Percentiles rank a stretch among this genome's conserved stretches.
These are phyloP conservation scores for Talaromyces sp. DNA, from an alignment of 2,329 filamentous ascomycete species.

Conservation along the genomic window DNA sequence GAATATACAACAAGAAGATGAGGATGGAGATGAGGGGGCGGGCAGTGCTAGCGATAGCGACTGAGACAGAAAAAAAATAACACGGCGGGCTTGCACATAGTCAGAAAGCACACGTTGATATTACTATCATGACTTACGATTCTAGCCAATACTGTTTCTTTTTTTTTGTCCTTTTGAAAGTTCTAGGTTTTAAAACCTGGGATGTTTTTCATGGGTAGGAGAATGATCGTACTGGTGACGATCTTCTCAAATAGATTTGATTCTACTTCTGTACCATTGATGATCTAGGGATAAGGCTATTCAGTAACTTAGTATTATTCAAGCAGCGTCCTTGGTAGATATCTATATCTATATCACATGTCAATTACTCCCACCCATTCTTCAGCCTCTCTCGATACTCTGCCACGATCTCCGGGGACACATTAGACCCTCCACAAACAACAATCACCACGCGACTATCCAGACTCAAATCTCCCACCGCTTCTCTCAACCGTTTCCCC, in stretches of 20 bases:
- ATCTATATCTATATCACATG: not conserved
- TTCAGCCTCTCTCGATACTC: slow-evolving; percentile 43
- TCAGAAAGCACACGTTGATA: not conserved
- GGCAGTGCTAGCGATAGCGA: slow-evolving; percentile 38
- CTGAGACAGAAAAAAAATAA: not conserved
- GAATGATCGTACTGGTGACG: not conserved
- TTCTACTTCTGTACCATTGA: not conserved
- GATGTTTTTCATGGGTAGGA: not conserved
- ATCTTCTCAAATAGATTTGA: not conserved
- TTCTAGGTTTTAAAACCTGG: not conserved
- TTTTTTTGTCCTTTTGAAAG: not conserved
- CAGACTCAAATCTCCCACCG: slow-evolving; percentile 20
- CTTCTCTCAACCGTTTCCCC: slow-evolving; percentile 19
- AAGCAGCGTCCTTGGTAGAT: not conserved
- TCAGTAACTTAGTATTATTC: not conserved
- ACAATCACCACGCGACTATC: slow-evolving; percentile 32
- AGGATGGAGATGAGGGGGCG: slow-evolving; percentile 28
- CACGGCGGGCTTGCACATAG: not conserved
- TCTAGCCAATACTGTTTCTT: not conserved
- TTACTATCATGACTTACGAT: not conserved
- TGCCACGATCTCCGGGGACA: slow-evolving; percentile 47
- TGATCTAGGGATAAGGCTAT: not conserved
- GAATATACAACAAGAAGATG: slow-evolving; percentile 31
- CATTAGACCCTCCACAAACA: slow-evolving; percentile 44
- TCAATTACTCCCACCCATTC: slow-evolving; percentile 20